Base-by-base conservation (phyloP, 139 green algal genomes). In the Marvania coccoides region DNA sequence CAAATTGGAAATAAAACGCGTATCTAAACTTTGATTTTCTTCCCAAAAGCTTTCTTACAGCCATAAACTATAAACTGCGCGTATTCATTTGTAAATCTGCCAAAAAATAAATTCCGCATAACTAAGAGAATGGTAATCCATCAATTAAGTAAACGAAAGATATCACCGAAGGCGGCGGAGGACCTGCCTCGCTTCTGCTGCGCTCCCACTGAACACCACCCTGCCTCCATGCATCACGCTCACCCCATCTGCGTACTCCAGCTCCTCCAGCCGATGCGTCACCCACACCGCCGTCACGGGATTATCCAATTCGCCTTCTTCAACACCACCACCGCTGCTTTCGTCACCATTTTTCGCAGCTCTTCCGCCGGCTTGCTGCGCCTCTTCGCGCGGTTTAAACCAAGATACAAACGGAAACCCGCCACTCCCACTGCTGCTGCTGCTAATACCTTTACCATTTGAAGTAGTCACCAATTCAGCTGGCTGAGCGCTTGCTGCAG, bases 241-340 rank as follows among this genome's bases (percentile, higher is more conserved):
- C 19, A 85, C 90, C 4, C 62, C 46, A 72, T 98, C 93, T 2
- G 93, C 93, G 57, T 83, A 94, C 30, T 81, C 63, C 30, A 99
- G 78, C 85, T 99, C 94, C 68, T 98, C 93, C 23, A 97, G 77
- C 19, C 94, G 75, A 63, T 99, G 94, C 7, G 94, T 99, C 19
- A 98, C 92, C 94, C 94, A 97, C 29, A 98, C 70, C 24, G 81
- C 88, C 2, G 87, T 96, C 19, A 97, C 84, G 28, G 64, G 72
- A 9, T 53, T 31, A 15, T 53, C 59, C 2, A 14, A 10, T 26
- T 5, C 29, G 29, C n/a, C n/a, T n/a, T n/a, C n/a, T n/a, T n/a
- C n/a, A n/a, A n/a, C n/a, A n/a, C n/a, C n/a, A n/a, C n/a, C n/a
- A n/a, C n/a, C n/a, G n/a, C n/a, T n/a, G n/a, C n/a, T n/a, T n/a